phyloP scores from a whole-genome alignment of 1,139 yeast species.

The Dujonia santamariae region DNA sequence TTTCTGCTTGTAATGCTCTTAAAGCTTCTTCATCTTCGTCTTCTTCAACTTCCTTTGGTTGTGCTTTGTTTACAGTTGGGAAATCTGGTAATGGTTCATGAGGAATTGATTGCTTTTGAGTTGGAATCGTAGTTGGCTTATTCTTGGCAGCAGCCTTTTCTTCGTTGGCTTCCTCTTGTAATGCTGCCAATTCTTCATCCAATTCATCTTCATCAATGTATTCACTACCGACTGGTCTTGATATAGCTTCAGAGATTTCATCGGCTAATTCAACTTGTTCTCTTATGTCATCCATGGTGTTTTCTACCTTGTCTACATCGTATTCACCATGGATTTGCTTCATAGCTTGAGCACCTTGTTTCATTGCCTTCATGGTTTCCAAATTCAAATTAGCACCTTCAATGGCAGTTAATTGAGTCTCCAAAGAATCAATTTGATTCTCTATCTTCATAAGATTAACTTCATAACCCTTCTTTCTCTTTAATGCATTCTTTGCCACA shows the following conservation, averaged over 20 bases:
- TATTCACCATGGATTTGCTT: constrained; percentile 93
- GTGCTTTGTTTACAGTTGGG: constrained; percentile 41
- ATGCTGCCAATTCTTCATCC: constrained; percentile 84
- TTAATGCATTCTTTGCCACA: constrained; percentile 81
- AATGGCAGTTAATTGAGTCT: constrained; percentile 83
- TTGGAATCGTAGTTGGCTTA: too few species aligned
- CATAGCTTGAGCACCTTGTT: constrained; percentile 96
- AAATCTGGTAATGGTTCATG: constrained; percentile 43
- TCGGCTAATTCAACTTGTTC: constrained; percentile 95
- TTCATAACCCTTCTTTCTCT: constrained; percentile 83
- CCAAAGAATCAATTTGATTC: constrained; percentile 85
- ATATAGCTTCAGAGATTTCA: constrained; percentile 93
- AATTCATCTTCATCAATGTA: constrained; percentile 77
- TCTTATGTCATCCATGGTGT: constrained; percentile 97
- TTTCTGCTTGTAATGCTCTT: constrained; percentile 86
- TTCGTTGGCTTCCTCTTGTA: constrained; percentile 77
- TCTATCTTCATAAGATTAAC: constrained; percentile 75
- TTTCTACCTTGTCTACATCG: constrained; percentile 94
- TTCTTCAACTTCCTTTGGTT: constrained; percentile 46
- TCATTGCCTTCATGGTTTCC: constrained; percentile 99
- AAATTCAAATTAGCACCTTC: constrained; percentile 94
- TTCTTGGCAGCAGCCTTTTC: constrained; percentile 21
- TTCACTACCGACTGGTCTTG: constrained; percentile 84
- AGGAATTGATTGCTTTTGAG: constrained; percentile 13
- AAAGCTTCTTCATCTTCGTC: constrained; percentile 92